Evolutionary conservation across 345 rosid species (phyloP).

Genomic region (Brassica nigra): DNA sequence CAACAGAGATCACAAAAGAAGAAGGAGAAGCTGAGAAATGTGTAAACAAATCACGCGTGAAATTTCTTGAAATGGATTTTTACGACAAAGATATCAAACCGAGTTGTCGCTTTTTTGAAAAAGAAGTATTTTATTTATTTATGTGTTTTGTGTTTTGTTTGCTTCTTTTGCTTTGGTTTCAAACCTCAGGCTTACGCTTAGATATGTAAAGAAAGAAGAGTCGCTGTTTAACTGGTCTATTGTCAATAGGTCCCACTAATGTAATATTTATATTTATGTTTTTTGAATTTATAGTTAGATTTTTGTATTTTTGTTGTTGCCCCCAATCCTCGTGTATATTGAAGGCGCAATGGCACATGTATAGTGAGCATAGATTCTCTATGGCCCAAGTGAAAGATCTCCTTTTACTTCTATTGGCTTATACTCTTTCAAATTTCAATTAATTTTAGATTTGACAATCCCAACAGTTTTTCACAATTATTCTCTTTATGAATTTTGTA

Average conservation of each 20-base stretch:
- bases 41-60: slow-evolving; percentile 21
- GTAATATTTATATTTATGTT: slow-evolving; percentile 28
- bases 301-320: slow-evolving; percentile 29
- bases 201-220: slow-evolving; percentile 40
- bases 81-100: slow-evolving; percentile 25
- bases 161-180: slow-evolving; percentile 16
- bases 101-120: slow-evolving; percentile 32
- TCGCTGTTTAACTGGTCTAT: slow-evolving; percentile 40
- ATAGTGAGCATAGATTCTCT: slow-evolving; percentile 51
- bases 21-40: not conserved
- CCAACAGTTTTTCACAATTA: slow-evolving; percentile 20
- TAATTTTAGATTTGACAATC: slow-evolving; percentile 34
- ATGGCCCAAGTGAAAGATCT: slow-evolving; percentile 38
- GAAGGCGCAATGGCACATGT: slow-evolving; percentile 43
- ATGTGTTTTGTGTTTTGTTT: not conserved
- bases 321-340: slow-evolving; percentile 29
- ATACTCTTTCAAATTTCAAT: slow-evolving; percentile 7
- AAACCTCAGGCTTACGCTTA: slow-evolving; percentile 20
- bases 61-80: slow-evolving; percentile 25
- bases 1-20: not conserved
- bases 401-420: slow-evolving; percentile 30
- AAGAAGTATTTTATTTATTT: not conserved
- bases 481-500: not conserved
- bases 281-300: not conserved
- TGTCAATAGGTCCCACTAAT: slow-evolving; percentile 29